Conservation (phyloP, 306 rosid genomes). For the Quercus glauca region DNA sequence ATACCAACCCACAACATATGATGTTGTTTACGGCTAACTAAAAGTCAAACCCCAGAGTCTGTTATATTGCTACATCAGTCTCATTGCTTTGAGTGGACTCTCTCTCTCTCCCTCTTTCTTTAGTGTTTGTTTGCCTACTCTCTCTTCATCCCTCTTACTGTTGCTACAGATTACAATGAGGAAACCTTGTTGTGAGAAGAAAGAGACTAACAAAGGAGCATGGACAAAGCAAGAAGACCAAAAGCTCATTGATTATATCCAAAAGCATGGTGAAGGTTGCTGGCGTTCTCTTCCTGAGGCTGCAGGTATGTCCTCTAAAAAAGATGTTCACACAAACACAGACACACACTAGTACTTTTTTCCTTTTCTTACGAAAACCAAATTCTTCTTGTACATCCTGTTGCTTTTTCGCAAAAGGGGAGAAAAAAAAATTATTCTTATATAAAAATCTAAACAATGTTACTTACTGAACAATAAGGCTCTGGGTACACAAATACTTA, state of each 20-base stretch:
- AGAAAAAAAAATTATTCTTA: too few species aligned
- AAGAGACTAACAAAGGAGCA: slow-evolving; percentile 31
- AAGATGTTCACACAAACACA: background rate
- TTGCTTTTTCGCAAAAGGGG: too few species aligned
- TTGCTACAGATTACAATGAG: background rate
- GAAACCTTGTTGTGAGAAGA: slow-evolving; percentile 25
- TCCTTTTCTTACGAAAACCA: too few species aligned
- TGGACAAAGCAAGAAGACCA: slow-evolving; percentile 56
- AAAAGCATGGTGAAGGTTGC: slow-evolving; percentile 39
- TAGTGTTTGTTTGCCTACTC: background rate
- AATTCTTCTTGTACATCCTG: too few species aligned
- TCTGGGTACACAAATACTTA: too few species aligned
- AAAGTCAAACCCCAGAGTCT: background rate
- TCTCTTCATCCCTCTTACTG: background rate
- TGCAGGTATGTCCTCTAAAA: slow-evolving; percentile 30
- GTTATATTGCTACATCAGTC: background rate
- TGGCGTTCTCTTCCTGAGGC: slow-evolving; percentile 45
- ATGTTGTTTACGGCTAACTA: background rate
- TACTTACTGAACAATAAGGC: too few species aligned
- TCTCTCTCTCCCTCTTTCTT: background rate
- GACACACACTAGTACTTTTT: background rate
- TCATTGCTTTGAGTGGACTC: background rate
- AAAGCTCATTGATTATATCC: slow-evolving; percentile 40
- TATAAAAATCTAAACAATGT: too few species aligned
- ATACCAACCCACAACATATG: background rate